Evolutionary conservation across 495 filamentous ascomycete species (phyloP).

Genomic region (Aspergillus nidulans): DNA sequence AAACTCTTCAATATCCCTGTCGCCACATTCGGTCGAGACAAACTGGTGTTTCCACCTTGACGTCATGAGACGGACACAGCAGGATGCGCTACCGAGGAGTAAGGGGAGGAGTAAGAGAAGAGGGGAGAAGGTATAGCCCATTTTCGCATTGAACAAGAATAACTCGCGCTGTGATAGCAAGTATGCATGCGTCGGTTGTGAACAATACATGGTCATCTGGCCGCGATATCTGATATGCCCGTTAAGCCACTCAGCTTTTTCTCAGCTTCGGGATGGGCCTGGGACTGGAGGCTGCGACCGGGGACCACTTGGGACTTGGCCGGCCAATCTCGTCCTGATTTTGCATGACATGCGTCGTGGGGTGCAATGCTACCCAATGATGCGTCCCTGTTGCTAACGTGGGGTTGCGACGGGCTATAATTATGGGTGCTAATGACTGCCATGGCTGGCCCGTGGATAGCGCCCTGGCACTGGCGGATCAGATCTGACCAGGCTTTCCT

Average conservation of each 20-base stretch:
- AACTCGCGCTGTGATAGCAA: neutral
- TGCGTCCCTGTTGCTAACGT: conserved; percentile 4
- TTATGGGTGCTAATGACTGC: neutral
- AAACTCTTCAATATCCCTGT: conserved; percentile 11
- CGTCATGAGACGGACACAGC: conserved; percentile 10
- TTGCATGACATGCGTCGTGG: conserved; percentile 11
- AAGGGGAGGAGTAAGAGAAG: neutral
- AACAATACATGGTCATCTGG: neutral
- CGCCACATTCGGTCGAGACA: conserved; percentile 11
- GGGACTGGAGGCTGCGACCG: conserved; percentile 8
- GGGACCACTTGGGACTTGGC: neutral
- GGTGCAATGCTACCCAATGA: conserved; percentile 4
- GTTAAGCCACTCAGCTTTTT: conserved; percentile 1
- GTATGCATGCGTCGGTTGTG: neutral
- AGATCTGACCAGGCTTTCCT: neutral
- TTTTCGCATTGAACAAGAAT: neutral
- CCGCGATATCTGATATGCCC: neutral
- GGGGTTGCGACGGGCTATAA: conserved; percentile 11
- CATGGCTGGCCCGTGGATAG: neutral
- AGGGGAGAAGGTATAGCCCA: neutral
- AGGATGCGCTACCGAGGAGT: neutral
- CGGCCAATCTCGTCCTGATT: neutral
- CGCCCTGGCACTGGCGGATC: neutral
- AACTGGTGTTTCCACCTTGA: conserved; percentile 11
- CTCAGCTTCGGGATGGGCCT: neutral